phyloP scores from a whole-genome alignment of 148 eudicot species.

The Cornus controversa region DNA sequence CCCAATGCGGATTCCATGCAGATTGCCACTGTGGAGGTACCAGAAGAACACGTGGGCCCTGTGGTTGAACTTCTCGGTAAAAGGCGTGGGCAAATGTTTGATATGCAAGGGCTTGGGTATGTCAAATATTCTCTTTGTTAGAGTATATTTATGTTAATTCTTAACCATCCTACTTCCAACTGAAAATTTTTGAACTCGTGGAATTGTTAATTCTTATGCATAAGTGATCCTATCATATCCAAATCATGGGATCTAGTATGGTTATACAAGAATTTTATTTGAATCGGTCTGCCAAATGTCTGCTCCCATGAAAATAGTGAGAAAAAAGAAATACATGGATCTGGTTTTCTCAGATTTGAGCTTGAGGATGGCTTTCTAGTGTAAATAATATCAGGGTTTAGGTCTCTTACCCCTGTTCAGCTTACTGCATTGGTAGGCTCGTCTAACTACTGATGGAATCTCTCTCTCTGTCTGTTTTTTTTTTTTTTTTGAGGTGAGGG shows the following conservation, averaged over 20 bases:
- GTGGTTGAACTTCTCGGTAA: constrained; percentile 96
- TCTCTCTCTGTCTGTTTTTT: no score
- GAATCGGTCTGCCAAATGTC: not conserved
- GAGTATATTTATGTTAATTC: not conserved
- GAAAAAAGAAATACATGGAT: not conserved
- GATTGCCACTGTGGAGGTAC: constrained; percentile 96
- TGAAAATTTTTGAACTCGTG: not conserved
- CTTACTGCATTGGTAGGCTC: no score
- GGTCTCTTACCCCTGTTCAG: no score
- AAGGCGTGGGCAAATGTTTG: constrained; percentile 96
- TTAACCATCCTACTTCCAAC: not conserved
- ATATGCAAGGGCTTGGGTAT: constrained; percentile 92
- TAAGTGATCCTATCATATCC: no score
- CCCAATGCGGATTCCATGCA: constrained; percentile 20
- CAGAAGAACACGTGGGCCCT: constrained; percentile 85
- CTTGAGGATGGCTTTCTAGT: not conserved
- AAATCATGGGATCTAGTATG: not conserved
- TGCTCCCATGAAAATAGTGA: not conserved
- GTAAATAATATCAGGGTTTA: no score
- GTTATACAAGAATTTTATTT: not conserved
- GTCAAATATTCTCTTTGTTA: constrained; percentile 19
- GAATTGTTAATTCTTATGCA: no score
- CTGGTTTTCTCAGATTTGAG: not conserved
- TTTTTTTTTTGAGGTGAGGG: no score
- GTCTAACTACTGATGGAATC: no score